phyloP scores from a whole-genome alignment of 2,329 filamentous ascomycete species.

The Paracoccidioides brasiliensis region DNA sequence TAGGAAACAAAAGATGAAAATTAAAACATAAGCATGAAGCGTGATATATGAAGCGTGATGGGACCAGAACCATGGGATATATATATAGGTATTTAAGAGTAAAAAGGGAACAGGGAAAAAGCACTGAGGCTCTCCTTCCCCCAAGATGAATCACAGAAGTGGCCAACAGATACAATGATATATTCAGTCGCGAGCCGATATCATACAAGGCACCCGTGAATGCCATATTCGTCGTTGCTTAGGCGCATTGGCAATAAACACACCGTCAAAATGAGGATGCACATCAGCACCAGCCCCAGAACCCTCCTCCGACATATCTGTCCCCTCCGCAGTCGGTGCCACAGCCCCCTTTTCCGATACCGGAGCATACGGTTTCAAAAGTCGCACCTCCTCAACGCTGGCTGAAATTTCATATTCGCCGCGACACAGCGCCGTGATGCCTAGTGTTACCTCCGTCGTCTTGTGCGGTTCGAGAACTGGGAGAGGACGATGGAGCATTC shows the following conservation, averaged over 20 bases:
- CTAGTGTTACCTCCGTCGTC: slow-evolving; percentile 50
- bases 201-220: slow-evolving; percentile 20
- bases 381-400: slow-evolving; percentile 63
- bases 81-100: neutral
- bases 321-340: neutral
- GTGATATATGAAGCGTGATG: neutral
- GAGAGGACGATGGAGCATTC: slow-evolving; percentile 63
- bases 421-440: slow-evolving; percentile 60
- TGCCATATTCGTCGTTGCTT: slow-evolving; percentile 22
- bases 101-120: neutral
- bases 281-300: slow-evolving; percentile 4
- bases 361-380: slow-evolving; percentile 24
- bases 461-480: slow-evolving; percentile 48
- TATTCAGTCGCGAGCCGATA: slow-evolving; percentile 15
- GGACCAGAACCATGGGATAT: neutral
- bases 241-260: slow-evolving; percentile 8
- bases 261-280: slow-evolving; percentile 5
- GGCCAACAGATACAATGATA: neutral
- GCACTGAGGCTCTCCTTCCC: neutral
- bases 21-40: too few relatives aligned
- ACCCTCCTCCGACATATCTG: slow-evolving; percentile 11
- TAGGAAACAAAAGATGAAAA: too few relatives aligned
- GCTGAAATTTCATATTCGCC: slow-evolving; percentile 75
- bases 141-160: neutral
- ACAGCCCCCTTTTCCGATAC: neutral